Base-by-base conservation (phyloP, 2,329 filamentous ascomycete species). In the Colletotrichum caudatum region DNA sequence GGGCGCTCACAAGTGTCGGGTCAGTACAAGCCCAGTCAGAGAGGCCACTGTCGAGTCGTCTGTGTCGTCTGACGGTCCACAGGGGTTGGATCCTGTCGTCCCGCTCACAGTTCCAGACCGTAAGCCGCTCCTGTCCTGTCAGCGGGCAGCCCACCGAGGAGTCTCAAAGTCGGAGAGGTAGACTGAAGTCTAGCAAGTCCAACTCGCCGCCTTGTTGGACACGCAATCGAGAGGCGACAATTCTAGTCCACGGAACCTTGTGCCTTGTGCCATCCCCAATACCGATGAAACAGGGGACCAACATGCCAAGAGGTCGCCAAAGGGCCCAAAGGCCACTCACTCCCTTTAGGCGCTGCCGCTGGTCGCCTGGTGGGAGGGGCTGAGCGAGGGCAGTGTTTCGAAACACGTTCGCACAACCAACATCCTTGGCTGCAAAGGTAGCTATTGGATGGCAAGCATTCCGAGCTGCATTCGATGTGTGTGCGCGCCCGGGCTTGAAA, bases 201-300 rank as follows among this genome's bases (percentile, higher is more conserved):
- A 20, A 18, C 7, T 11, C 29, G 16, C 16, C 26, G 16, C 16
- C 26, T 26, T 9, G 16, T 54, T 33, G 51, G 18, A 20, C 6
- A 20, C 18, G 35, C 35, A 57, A 26, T 57, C 6, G 35, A 26
- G n/a, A 39, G 35, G 35, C n/a, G 54, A 57, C n/a, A 39, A 11
- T n/a, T 23, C 54, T 23, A 39, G 35, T 23, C 35, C 12, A 53
- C 48, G 39, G 41, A 51, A 37, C 65, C 56, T 26, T 60, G 56
- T 26, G 8, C 26, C 12, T 35, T 50, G 60, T 64, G 66, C 44
- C 37, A 29, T 41, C 61, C 37, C 8, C 59, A 71, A 58, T 71
- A 60, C 46, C 66, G 65, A 59, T 71, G 69, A 71, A 71, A 71
- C 69, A 71, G 69, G 68, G 64, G 64, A n/a, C 68, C 35, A 58